Base-by-base conservation (phyloP, 805 yeast species). In the Wickerhamiella alocasiicola region DNA sequence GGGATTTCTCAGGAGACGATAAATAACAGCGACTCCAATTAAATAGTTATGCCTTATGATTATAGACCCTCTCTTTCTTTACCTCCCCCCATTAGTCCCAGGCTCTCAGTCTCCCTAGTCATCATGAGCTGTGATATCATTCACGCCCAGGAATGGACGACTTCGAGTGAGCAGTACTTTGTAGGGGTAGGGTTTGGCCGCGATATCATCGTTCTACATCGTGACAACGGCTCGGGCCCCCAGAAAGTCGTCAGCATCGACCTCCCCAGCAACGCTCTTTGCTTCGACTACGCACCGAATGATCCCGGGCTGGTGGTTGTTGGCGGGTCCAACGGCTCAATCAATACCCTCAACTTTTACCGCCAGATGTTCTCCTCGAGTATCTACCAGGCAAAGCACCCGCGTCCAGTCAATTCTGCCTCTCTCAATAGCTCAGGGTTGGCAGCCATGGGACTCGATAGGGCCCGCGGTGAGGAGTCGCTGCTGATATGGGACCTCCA, bases 401-500 rank as follows among this genome's bases (percentile, higher is more conserved):
- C 73, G 15, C 64, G 95, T 42, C 78, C 88, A 1, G 79, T 93
- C 49, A 83, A 82, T 50, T 60, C 87, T 0, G 50, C 84, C 2
- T 70, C 87, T 1, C 80, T 85, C 60, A 81, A 74, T 53, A 63
- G 67, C 19, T 63, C 66, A 23, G 80, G 80, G 1, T 57, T 80
- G 23, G 63, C 85, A 4, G 94, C 83, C 0, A 73, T 78, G 27
- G 94, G 93, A 1, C 69, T 78, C 44, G 95, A 84, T 47, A 72
- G 82, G 48, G 78, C 79, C 16, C 67, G 85, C 40, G 81, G 74
- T 47, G 93, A 81, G 50, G 72, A 74, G 44, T 76, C 88, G 17
- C 61, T 87, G 32, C 80, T 80, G 48, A 66, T 87, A 4, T 87
- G 91, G 87, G 84, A 83, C 54, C 65, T 81, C 3, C 73, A 45